phyloP scores from a whole-genome alignment of 495 filamentous ascomycete species.

The Xylaria venustula region DNA sequence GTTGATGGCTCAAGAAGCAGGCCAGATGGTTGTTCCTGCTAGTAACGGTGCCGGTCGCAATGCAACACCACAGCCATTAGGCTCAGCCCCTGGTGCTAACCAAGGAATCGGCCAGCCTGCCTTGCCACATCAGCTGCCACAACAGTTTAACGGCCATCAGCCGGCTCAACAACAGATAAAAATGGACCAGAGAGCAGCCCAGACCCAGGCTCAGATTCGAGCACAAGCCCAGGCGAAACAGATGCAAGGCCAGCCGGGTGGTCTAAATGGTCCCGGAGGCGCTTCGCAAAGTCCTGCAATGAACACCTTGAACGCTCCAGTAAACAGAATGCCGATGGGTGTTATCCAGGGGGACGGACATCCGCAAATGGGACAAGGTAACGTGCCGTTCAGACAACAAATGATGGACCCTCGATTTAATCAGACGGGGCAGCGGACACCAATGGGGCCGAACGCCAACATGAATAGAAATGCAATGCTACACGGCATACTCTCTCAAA shows the following conservation, averaged over 20 bases:
- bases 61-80: slow-evolving; percentile 40
- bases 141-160: slow-evolving; percentile 34
- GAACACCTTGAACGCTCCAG: slow-evolving; percentile 49
- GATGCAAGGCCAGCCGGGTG: slow-evolving; percentile 50
- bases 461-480: slow-evolving; percentile 34
- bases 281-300: slow-evolving; percentile 53
- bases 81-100: slow-evolving; percentile 34
- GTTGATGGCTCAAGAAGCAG: slow-evolving; percentile 45
- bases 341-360: slow-evolving; percentile 34
- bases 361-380: slow-evolving; percentile 33
- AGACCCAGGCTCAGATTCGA: slow-evolving; percentile 38
- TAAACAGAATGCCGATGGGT: slow-evolving; percentile 42
- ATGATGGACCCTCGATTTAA: slow-evolving; percentile 44
- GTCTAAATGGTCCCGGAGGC: slow-evolving; percentile 37
- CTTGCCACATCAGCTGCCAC: slow-evolving; percentile 35
- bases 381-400: slow-evolving; percentile 33
- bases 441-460: slow-evolving; percentile 24
- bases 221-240: slow-evolving; percentile 39
- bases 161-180: slow-evolving; percentile 39
- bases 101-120: slow-evolving; percentile 33
- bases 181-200: slow-evolving; percentile 37
- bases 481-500: slow-evolving; percentile 31
- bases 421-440: slow-evolving; percentile 34
- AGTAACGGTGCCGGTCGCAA: slow-evolving; percentile 45
- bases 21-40: slow-evolving; percentile 52